phyloP scores from a whole-genome alignment of 441 rosid species.

The Pelargonium cotyledonis region DNA sequence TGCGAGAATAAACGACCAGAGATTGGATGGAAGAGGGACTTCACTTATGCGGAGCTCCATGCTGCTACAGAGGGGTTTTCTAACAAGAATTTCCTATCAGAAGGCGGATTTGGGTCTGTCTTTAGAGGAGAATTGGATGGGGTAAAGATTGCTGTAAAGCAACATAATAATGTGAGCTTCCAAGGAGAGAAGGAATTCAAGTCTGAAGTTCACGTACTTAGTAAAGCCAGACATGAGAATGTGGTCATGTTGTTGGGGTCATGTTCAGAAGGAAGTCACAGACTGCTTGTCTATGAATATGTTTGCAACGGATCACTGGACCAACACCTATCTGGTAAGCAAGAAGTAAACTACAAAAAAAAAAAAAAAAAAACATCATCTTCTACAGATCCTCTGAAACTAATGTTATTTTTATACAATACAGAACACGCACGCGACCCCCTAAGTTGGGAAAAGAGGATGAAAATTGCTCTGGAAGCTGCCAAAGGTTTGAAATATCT shows the following conservation, averaged over 20 bases:
- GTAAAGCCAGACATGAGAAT: slow-evolving; percentile 32
- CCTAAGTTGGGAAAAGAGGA: slow-evolving; percentile 36
- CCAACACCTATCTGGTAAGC: slow-evolving; percentile 49
- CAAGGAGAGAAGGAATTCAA: slow-evolving; percentile 23
- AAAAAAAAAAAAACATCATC: not conserved
- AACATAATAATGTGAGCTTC: slow-evolving; percentile 21
- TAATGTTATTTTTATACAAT: slow-evolving; percentile 11
- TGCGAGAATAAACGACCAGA: slow-evolving; percentile 34
- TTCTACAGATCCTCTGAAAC: not conserved
- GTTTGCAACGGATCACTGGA: slow-evolving; percentile 47
- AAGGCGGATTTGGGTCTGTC: slow-evolving; percentile 53
- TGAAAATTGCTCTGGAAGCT: slow-evolving; percentile 33
- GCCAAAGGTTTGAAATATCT: slow-evolving; percentile 37
- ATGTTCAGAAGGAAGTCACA: slow-evolving; percentile 31
- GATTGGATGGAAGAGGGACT: slow-evolving; percentile 25
- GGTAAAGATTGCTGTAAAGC: slow-evolving; percentile 27
- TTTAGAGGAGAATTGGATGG: slow-evolving; percentile 33
- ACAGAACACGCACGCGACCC: slow-evolving; percentile 33
- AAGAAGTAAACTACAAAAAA: not conserved
- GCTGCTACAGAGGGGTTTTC: slow-evolving; percentile 51
- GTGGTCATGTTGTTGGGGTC: slow-evolving; percentile 34
- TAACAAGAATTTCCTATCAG: slow-evolving; percentile 34
- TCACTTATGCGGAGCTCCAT: slow-evolving; percentile 44
- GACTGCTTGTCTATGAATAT: slow-evolving; percentile 39
- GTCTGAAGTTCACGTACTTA: slow-evolving; percentile 22